phyloP scores from a whole-genome alignment of 2,329 filamentous ascomycete species.

The Paracamarosporium sp. region DNA sequence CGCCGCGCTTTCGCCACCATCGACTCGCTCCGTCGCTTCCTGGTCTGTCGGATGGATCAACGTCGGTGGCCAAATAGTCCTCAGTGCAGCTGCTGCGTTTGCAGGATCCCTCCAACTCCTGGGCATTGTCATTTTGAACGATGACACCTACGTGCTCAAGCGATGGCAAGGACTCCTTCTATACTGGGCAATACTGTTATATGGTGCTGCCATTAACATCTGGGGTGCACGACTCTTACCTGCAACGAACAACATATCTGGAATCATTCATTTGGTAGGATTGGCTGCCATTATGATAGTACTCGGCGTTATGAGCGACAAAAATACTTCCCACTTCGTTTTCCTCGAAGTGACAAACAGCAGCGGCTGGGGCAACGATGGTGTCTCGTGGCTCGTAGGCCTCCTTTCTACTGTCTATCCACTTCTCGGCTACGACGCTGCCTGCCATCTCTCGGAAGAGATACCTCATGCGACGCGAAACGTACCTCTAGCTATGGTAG shows the following conservation, averaged over 20 bases:
- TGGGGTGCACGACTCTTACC: conserved; percentile 50
- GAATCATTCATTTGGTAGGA: conserved; percentile 23
- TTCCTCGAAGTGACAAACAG: conserved; percentile 25
- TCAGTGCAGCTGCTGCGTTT: conserved; percentile 58
- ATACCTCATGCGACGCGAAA: conserved; percentile 31
- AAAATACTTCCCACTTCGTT: conserved; percentile 25
- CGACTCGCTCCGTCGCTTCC: conserved; percentile 44
- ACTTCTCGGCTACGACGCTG: conserved; percentile 48
- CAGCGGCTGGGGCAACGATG: conserved; percentile 28
- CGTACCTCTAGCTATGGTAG: conserved; percentile 44
- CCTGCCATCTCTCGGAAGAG: conserved; percentile 49
- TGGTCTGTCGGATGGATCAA: conserved; percentile 54
- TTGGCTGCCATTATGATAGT: conserved; percentile 23
- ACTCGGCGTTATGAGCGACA: conserved; percentile 28
- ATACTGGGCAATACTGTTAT: conserved; percentile 54
- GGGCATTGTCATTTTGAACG: conserved; percentile 52
- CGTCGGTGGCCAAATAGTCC: conserved; percentile 54
- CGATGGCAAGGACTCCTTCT: conserved; percentile 57
- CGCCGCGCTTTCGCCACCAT: conserved; percentile 45
- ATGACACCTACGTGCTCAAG: conserved; percentile 49
- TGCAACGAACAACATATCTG: conserved; percentile 38
- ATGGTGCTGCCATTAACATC: conserved; percentile 50
- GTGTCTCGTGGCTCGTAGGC: conserved; percentile 32
- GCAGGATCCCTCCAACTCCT: conserved; percentile 54
- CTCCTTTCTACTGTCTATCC: conserved; percentile 30